Evolutionary conservation across 2,329 filamentous ascomycete genomes (phyloP), one percentile per base, ranked within the genome.

Genomic region (Rhynchosporium graminicola): DNA sequence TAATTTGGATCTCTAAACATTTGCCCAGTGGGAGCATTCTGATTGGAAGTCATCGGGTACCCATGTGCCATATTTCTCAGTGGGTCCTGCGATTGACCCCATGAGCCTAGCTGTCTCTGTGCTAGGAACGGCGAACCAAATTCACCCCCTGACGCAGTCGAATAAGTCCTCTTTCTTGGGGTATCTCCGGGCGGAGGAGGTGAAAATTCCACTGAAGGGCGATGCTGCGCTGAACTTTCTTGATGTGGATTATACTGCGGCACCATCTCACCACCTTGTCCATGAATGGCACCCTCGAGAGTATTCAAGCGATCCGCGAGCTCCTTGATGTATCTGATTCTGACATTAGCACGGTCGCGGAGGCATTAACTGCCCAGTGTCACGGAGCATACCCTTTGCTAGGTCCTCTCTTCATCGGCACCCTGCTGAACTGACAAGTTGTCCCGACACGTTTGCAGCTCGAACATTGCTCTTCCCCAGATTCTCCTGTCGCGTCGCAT

Each of bases 391-490:
- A 91, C 82, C 92, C 92, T 83, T 96, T 97, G 73, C 89, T 95
- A 2, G 92, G 92, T 1, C 92, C 92, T 64, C 91, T 83, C 76
- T 95, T 96, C 81, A 95, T 91, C 0, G 91, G 92, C 59, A 95
- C 88, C 57, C 92, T 85, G 75, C 90, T 96, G 73, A 96, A 97
- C 26, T 92, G 83, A 76, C 92, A 97, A 28, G 81, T 80, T n/a
- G 87, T 84, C n/a, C 84, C 84, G 7, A 90, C 87, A 59, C 91
- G 85, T 60, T 87, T 86, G 74, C 92, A 96, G 71, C 91, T 94
- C 2, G 89, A 90, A 72, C 92, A 97, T 5, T 89, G 87, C 63
- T 87, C 84, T 20, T 89, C 85, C 15, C 86, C 87, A 5, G 83
- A 83, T 73, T 96, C 91, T 8, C 88, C 87, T 64, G 86, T 84